Evolutionary conservation across 352 stramenopile species (phyloP), one percentile per base, ranked within the genome.

Genomic region (Lagenidium giganteum): DNA sequence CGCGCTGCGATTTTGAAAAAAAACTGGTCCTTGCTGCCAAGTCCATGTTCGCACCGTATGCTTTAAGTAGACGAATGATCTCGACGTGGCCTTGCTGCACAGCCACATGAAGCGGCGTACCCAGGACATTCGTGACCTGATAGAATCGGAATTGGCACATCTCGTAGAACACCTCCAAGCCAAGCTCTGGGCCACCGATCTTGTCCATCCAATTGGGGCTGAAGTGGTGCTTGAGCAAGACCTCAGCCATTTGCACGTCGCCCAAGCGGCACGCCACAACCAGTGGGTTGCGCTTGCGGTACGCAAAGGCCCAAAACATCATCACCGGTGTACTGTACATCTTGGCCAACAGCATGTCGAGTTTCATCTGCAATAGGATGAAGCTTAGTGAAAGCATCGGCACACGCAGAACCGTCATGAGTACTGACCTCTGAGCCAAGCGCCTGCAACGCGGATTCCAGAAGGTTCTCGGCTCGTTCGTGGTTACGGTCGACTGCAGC

Each of bases 131-230:
- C 8, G 67, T 72, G 40, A 89, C 64, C 42, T 83, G 87, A 32
- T 61, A 66, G 13, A 82, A 61, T 14, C 80, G 74, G 8, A 83
- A 51, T 32, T 83, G 71, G 46, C 64, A 82, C 29, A 84, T 36
- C n/a, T 87, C 69, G 50, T 85, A 87, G 7, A 87, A 32, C 16
- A 83, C 35, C 32, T 81, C 69, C 14, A 87, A 42, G 37, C 73
- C 72, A 33, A 84, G 68, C 3, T 61, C 66, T 23, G 64, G 66
- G 5, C 80, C 75, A 3, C 71, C 63, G 34, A 86, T 86, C 61
- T 90, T 89, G 57, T 93, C 80, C 20, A 90, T 57, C 30, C 79
- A 77, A 34, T 93, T 88, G 1, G 80, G 63, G 39, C 83, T 80
- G 24, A 93, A 39, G 1, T 75, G 75, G 5, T 70, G 69, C 11